A percentile compares a stretch with the other conserved stretches of the same genome.
phyloP scores from a whole-genome alignment of 1,284 basidiomycete species.

The Malassezia psittaci region DNA sequence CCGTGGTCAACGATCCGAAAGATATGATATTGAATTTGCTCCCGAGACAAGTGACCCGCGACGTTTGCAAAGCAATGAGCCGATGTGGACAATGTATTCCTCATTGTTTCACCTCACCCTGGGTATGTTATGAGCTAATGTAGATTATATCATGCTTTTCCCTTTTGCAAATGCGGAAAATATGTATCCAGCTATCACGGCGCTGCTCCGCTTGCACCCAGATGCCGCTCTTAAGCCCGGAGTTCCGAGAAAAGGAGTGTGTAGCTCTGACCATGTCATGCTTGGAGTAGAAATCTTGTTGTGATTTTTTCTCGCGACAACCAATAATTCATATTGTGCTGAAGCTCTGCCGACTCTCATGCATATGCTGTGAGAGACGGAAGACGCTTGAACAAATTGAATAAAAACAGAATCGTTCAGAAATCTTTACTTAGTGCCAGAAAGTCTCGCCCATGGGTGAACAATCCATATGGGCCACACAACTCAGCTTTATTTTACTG shows the following conservation, averaged over 20 bases:
- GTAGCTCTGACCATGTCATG: slow-evolving; percentile 77
- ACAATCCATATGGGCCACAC: too few relatives aligned
- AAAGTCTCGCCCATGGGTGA: too few relatives aligned
- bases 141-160: slow-evolving; percentile 67
- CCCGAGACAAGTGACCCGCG: slow-evolving; percentile 26
- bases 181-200: slow-evolving; percentile 52
- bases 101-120: slow-evolving; percentile 42
- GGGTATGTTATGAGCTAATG: neutral
- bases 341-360: too few relatives aligned
- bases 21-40: slow-evolving; percentile 29
- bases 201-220: slow-evolving; percentile 59
- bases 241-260: slow-evolving; percentile 66
- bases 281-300: slow-evolving; percentile 52
- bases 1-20: slow-evolving; percentile 22
- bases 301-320: too few relatives aligned
- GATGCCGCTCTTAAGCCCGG: slow-evolving; percentile 62
- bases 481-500: too few relatives aligned
- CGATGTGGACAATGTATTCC: slow-evolving; percentile 46
- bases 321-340: too few relatives aligned
- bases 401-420: too few relatives aligned
- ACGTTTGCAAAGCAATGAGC: slow-evolving; percentile 28
- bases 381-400: too few relatives aligned
- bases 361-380: too few relatives aligned
- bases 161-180: slow-evolving; percentile 24
- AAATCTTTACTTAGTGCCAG: too few relatives aligned